Base-by-base conservation (phyloP, 495 filamentous ascomycete species). In the Penicillium cosmopolitanum region DNA sequence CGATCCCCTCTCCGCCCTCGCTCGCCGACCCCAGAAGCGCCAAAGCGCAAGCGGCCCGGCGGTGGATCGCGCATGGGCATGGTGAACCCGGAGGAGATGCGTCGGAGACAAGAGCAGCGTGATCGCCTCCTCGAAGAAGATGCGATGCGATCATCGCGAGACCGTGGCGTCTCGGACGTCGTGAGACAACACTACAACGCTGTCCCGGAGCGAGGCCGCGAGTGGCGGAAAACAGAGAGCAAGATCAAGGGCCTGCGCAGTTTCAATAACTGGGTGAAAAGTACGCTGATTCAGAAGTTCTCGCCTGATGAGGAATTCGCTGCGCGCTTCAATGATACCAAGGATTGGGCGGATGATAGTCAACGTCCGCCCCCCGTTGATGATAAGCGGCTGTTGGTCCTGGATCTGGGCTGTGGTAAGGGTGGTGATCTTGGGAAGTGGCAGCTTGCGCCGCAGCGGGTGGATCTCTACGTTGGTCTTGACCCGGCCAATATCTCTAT, bases 191-290 rank as follows among this genome's bases (percentile, higher is more conserved):
- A 97, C 73, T 98, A 98, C 82, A 98, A 98, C 65, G 85, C 90
- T n/a, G 93, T 97, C 1, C 92, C 92, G 1, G 68, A 81, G 62
- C 85, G 96, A 9, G 95, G 95, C 12, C 86, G 92, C 16, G 91
- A 96, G 59, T 98, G 95, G 95, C 87, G 95, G 25, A 92, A 90
- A 71, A 97, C 91, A 2, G 91, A 93, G 65, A 92, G 88, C 68
- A 87, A 88, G 56, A 98, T 98, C 80, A 97, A 95, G 74, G 95
- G 95, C 0, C 78, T 98, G 52, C 86, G 95, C 18, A 90, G 87
- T 64, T 96, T 96, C 79, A 98, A 98, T 76, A 98, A 98, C 70
- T 98, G 95, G 95, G 84, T 98, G 72, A 98, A 98, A 80, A 96
- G 91, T 72, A 92, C 89, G 13, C 82, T 97, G 57, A 97, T 98